Base-by-base conservation (phyloP, 345 rosid genomes). In the Aegle marmelos region DNA sequence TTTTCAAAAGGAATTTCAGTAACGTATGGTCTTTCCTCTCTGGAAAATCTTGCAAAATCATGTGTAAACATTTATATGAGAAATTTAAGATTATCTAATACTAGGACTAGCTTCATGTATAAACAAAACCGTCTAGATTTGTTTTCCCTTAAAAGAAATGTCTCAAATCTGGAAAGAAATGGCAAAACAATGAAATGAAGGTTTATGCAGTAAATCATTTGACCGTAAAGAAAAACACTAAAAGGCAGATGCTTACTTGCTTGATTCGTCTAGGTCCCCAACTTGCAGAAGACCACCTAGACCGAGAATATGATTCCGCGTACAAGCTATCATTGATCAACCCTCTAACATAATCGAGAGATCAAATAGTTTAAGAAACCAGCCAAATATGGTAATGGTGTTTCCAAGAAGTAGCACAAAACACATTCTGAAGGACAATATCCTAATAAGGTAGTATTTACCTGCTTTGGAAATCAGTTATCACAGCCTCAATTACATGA, bases 221-320 rank as follows among this genome's bases (percentile, higher is more conserved):
- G 45, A 48, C 24, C 0, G 9, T 6, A 28, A 19, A 54, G 77
- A 70, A 59, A 34, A 21, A 33, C 16, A 27, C 14, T 33, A 9
- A 56, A 68, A 50, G 54, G 61, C 6, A 73, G 57, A 9, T 45
- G 56, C 91, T 76, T 92, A 93, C 98, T 84, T 90, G 96, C 82
- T 93, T 95, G 80, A 93, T 92, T 72, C 95, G 89, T 83, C 86
- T 85, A 61, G 97, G 98, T 70, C 98, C 98, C 98, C 99, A 95
- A 76, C 88, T 88, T 57, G 88, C 88, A 22, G 95, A 88, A 82
- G 96, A 91, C 95, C 95, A 93, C 85, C 92, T 87, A 73, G 97
- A 93, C 75, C 79, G 92, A 45, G 94, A 78, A 85, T 74, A 90
- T 48, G 91, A 74, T 87, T 95, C 98, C 9, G 97, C 95, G 58